These are phyloP conservation scores for Aechmea fasciata DNA, from an alignment of 176 grass and related monocot genomes.

Conservation along the genomic window DNA sequence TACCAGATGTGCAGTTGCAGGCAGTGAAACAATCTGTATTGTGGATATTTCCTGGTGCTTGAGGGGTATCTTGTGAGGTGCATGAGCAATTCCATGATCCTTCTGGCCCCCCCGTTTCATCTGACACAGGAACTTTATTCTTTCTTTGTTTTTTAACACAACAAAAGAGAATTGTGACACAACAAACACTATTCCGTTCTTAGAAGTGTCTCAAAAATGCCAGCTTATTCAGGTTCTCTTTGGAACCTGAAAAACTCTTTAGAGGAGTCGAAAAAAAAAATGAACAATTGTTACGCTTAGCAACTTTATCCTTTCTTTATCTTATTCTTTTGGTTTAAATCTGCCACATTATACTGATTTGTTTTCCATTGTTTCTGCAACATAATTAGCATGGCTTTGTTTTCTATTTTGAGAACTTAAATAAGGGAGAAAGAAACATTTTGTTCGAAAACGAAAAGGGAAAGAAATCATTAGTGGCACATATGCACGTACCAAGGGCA, in stretches of 20 bases:
- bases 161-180: background rate
- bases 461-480: background rate
- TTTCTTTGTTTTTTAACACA: background rate
- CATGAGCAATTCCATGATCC: conserved; percentile 84
- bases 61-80: conserved; percentile 9
- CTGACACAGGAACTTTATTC: conserved; percentile 11
- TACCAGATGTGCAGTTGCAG: conserved; percentile 92
- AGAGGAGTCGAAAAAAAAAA: too few species aligned
- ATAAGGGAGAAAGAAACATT: background rate
- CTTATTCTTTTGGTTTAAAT: too few species aligned
- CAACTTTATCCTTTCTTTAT: too few species aligned
- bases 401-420: too few species aligned
- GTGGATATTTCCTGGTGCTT: conserved; percentile 20
- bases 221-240: background rate
- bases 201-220: background rate
- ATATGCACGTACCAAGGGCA: conserved; percentile 32
- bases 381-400: too few species aligned
- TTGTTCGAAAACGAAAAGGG: background rate
- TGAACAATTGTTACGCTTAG: too few species aligned
- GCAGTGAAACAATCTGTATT: conserved; percentile 54
- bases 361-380: too few species aligned
- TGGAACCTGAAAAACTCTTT: too few species aligned
- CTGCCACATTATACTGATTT: too few species aligned
- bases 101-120: conserved; percentile 14
- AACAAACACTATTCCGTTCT: background rate